These are phyloP conservation scores for Fusarium longipes DNA, from an alignment of 2,329 filamentous ascomycete species.

Conservation along the genomic window DNA sequence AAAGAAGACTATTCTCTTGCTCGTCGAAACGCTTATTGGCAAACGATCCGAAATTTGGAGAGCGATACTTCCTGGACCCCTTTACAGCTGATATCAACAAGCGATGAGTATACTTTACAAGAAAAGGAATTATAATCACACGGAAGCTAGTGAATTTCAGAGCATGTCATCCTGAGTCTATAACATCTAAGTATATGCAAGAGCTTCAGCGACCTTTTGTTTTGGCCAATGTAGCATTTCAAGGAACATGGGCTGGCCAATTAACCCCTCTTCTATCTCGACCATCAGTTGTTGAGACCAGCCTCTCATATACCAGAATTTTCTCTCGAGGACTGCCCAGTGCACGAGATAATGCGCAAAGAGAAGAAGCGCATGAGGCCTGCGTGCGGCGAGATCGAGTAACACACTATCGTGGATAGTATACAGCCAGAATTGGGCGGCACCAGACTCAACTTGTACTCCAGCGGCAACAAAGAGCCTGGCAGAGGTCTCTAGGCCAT, in stretches of 20 bases:
- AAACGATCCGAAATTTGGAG: constrained; percentile 48
- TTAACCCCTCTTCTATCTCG: constrained; percentile 35
- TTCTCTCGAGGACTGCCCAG: constrained; percentile 42
- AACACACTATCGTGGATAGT: constrained; percentile 42
- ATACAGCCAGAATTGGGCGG: constrained; percentile 45
- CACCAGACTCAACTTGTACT: constrained; percentile 38
- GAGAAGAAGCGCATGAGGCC: constrained; percentile 44
- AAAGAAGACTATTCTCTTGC: constrained; percentile 38
- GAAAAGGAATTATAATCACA: constrained; percentile 51
- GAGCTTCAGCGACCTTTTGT: constrained; percentile 28
- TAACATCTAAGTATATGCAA: constrained; percentile 6
- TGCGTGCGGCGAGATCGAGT: constrained; percentile 41
- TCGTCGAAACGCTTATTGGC: constrained; percentile 50
- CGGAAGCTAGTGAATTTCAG: not conserved
- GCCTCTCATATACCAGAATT: constrained; percentile 45
- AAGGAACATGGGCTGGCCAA: constrained; percentile 32
- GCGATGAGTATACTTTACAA: constrained; percentile 46
- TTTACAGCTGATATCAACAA: constrained; percentile 52
- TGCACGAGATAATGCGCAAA: constrained; percentile 44
- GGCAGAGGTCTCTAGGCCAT: constrained; percentile 28
- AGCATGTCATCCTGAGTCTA: not conserved
- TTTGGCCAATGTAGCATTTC: constrained; percentile 43
- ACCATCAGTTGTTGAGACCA: constrained; percentile 42
- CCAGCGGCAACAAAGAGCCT: constrained; percentile 42
- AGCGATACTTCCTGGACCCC: constrained; percentile 46